phyloP scores from a whole-genome alignment of 2,329 filamentous ascomycete genomes.

The Peltaster fructicola region DNA sequence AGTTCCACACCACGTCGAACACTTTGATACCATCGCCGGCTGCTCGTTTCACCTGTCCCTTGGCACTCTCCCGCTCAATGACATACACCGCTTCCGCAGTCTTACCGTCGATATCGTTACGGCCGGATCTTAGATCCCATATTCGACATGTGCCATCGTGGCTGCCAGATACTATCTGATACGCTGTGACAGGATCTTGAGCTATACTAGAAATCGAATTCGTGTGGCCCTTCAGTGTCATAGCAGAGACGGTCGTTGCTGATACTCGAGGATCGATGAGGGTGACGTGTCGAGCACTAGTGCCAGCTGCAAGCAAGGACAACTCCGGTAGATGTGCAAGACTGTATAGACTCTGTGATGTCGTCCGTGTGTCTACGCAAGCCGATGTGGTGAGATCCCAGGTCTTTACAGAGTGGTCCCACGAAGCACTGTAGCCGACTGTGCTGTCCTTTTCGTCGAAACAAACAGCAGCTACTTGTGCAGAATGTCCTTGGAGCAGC shows the following conservation, averaged over 20 bases:
- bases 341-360: constrained; percentile 66
- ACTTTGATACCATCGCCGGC: constrained; percentile 79
- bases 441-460: constrained; percentile 77
- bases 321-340: constrained; percentile 54
- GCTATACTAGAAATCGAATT: constrained; percentile 50
- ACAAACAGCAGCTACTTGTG: constrained; percentile 58
- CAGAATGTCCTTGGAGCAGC: constrained; percentile 53
- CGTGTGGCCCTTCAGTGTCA: constrained; percentile 81
- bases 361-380: constrained; percentile 67
- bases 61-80: constrained; percentile 57
- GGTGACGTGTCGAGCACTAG: constrained; percentile 70
- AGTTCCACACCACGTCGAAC: constrained; percentile 74
- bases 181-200: constrained; percentile 48
- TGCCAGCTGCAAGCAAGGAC: constrained; percentile 53
- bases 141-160: constrained; percentile 85
- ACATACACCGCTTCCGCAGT: constrained; percentile 58
- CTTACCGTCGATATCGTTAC: constrained; percentile 23
- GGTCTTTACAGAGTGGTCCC: constrained; percentile 80
- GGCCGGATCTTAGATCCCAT: constrained; percentile 72
- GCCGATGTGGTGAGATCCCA: constrained; percentile 71
- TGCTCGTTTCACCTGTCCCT: constrained; percentile 38
- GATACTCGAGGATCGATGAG: constrained; percentile 79
- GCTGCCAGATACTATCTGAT: constrained; percentile 63
- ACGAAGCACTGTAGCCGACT: constrained; percentile 78
- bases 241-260: constrained; percentile 57